Percentiles rank a stretch among this genome's conserved stretches.
Evolutionary conservation across 2,329 filamentous ascomycete genomes (phyloP).

Genomic region (Sphaerostilbella broomeana): DNA sequence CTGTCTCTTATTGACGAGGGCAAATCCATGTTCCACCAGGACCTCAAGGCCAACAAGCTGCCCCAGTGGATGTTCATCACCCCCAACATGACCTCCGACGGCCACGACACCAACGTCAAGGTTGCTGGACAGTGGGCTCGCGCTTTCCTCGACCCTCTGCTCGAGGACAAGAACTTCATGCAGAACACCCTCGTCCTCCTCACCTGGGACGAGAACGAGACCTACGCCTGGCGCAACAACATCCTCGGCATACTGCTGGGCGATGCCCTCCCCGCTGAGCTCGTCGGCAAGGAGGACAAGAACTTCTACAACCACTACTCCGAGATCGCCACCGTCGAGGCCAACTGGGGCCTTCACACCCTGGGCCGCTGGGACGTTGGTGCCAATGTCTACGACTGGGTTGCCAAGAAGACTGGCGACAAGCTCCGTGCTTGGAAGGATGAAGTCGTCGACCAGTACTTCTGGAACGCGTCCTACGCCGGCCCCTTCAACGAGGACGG

Average conservation of each 20-base stretch:
- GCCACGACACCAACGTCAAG: slow-evolving; percentile 66
- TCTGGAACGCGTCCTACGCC: slow-evolving; percentile 49
- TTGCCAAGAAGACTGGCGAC: slow-evolving; percentile 57
- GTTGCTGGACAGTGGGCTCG: slow-evolving; percentile 62
- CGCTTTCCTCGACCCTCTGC: slow-evolving; percentile 62
- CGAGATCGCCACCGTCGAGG: slow-evolving; percentile 56
- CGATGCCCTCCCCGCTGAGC: slow-evolving; percentile 59
- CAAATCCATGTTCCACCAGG: slow-evolving; percentile 53
- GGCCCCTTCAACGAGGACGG: slow-evolving; percentile 37
- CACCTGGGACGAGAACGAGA: slow-evolving; percentile 74
- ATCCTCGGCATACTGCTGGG: slow-evolving; percentile 67
- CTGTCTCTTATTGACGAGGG: slow-evolving; percentile 41
- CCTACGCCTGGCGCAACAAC: slow-evolving; percentile 59
- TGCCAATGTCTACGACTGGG: slow-evolving; percentile 60
- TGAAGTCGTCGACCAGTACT: slow-evolving; percentile 34
- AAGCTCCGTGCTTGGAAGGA: slow-evolving; percentile 33
- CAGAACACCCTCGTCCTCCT: slow-evolving; percentile 67
- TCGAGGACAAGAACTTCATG: slow-evolving; percentile 65
- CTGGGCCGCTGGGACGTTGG: slow-evolving; percentile 67
- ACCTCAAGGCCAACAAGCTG: slow-evolving; percentile 55
- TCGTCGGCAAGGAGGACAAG: slow-evolving; percentile 61
- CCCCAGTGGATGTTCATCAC: slow-evolving; percentile 70
- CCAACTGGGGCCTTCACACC: slow-evolving; percentile 64
- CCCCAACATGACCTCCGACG: slow-evolving; percentile 70
- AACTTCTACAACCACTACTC: slow-evolving; percentile 71